Percentiles rank a stretch among this genome's conserved stretches.
Evolutionary conservation across 768 basidiomycete species (phyloP).

Genomic region (Hericium rajendrae): DNA sequence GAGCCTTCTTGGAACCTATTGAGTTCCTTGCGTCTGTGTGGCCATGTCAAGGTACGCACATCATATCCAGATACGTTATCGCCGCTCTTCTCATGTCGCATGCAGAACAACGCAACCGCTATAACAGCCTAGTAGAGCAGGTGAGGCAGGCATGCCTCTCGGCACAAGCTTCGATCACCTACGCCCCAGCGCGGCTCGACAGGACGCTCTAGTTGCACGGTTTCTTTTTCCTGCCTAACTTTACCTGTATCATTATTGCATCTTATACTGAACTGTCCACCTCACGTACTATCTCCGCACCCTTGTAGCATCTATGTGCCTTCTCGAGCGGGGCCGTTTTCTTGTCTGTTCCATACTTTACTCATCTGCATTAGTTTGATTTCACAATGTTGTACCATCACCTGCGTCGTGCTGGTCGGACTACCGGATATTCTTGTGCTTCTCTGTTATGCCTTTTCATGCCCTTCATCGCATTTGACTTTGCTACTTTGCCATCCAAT

Average conservation of each 20-base stretch:
- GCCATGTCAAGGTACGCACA: slow-evolving; percentile 8
- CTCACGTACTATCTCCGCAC: too few species aligned
- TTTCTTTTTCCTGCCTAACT: too few species aligned
- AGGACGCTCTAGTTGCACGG: too few species aligned
- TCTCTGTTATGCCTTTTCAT: not conserved
- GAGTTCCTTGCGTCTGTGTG: slow-evolving; percentile 5
- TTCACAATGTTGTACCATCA: not conserved
- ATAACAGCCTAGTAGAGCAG: not conserved
- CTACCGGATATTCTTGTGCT: not conserved
- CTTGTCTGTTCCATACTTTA: not conserved
- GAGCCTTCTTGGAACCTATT: slow-evolving; percentile 40
- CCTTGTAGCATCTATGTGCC: too few species aligned
- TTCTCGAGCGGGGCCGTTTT: not conserved
- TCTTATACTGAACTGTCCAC: too few species aligned
- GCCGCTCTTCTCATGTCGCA: not conserved
- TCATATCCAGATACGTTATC: not conserved
- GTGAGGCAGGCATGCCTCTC: slow-evolving; percentile 1
- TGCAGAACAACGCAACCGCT: not conserved
- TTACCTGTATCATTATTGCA: too few species aligned
- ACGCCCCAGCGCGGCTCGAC: not conserved
- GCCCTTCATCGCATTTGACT: too few species aligned
- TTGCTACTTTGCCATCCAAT: too few species aligned
- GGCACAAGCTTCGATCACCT: not conserved
- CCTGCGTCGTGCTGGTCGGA: not conserved
- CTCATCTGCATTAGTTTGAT: not conserved